phyloP scores from a whole-genome alignment of 305 asterid genomes.

The Fraxinus sp. region DNA sequence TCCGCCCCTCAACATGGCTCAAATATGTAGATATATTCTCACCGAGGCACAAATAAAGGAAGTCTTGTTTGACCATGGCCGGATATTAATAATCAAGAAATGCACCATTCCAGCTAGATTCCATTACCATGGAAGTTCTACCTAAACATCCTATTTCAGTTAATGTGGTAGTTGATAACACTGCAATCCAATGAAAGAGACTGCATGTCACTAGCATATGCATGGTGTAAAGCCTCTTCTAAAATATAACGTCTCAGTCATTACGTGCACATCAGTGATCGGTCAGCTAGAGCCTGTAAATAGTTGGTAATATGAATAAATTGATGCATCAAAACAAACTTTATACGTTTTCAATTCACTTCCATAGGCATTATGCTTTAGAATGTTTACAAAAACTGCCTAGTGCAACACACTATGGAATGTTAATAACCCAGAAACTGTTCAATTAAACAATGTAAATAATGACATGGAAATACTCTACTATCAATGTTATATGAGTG shows the following conservation, averaged over 20 bases:
- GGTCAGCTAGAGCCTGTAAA: not conserved
- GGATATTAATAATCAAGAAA: not conserved
- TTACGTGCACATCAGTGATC: not conserved
- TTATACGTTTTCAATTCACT: not conserved
- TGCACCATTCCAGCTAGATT: not conserved
- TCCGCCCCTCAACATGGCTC: not conserved
- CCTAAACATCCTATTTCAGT: not conserved
- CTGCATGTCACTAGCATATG: not conserved
- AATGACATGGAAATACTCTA: not conserved
- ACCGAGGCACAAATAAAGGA: not conserved
- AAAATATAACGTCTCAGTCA: not conserved
- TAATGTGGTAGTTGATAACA: not conserved
- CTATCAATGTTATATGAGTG: not conserved
- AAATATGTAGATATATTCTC: not conserved
- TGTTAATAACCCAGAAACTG: not conserved
- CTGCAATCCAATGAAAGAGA: not conserved
- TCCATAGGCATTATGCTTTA: not conserved
- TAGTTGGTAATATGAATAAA: not conserved
- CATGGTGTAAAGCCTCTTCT: not conserved
- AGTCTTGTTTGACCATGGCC: not conserved
- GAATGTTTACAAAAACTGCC: not conserved
- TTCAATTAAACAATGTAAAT: not conserved
- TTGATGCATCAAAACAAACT: not conserved
- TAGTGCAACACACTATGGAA: not conserved
- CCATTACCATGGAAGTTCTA: not conserved